Conservation (phyloP, 1,284 basidiomycete species). For the Phellopilus nigrolimitatus region DNA sequence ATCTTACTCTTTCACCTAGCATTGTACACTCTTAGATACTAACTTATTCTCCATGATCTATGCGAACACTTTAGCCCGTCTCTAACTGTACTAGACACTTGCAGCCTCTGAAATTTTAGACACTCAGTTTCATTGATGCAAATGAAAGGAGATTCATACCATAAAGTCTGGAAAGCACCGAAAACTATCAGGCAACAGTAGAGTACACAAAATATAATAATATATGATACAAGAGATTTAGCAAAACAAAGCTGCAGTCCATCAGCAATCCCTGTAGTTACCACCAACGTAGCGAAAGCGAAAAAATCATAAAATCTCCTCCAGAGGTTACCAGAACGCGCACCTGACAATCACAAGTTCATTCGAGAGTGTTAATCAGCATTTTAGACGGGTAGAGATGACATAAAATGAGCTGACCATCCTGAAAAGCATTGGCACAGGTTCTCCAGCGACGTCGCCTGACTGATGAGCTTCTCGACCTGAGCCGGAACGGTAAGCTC, state of each 20-base stretch:
- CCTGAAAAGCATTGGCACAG: constrained; percentile 95
- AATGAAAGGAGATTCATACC: too few species aligned
- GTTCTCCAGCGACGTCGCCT: constrained; percentile 90
- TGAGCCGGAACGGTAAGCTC: constrained; percentile 71
- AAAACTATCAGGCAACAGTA: background rate
- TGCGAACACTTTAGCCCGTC: too few species aligned
- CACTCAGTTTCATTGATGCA: too few species aligned
- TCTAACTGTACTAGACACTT: too few species aligned
- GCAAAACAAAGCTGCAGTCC: too few species aligned
- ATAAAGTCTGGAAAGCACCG: too few species aligned
- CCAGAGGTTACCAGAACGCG: constrained; percentile 47
- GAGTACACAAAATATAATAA: background rate
- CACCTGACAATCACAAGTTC: constrained; percentile 77
- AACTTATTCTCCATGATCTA: too few species aligned
- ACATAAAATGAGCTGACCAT: constrained; percentile 51
- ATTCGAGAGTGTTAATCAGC: background rate
- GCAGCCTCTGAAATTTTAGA: too few species aligned
- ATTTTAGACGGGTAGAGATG: constrained; percentile 34
- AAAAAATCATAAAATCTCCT: constrained; percentile 28
- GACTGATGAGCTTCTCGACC: constrained; percentile 86
- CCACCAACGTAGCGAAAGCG: background rate
- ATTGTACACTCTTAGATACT: background rate
- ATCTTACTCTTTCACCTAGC: background rate
- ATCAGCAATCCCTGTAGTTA: background rate
- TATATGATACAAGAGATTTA: too few species aligned